Evolutionary conservation across 148 eudicot genomes (phyloP).

Genomic region (Cornus florida): DNA sequence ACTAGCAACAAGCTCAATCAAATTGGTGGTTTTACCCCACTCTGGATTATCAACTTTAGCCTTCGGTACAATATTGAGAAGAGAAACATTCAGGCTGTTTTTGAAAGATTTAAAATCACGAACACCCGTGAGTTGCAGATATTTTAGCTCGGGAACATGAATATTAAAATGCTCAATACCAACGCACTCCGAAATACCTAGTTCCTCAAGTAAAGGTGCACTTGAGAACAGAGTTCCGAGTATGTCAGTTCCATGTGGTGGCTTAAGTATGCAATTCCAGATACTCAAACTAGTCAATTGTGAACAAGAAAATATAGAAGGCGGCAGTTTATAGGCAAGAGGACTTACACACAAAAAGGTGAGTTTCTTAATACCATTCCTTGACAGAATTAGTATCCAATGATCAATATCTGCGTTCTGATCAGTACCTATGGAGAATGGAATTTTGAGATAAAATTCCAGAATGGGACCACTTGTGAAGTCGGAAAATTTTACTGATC

Average conservation of each 20-base stretch:
- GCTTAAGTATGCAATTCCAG: background rate
- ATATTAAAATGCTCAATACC: conserved; percentile 2
- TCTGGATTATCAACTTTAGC: background rate
- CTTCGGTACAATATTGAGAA: background rate
- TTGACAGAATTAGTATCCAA: background rate
- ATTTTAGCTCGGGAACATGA: background rate
- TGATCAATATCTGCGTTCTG: background rate
- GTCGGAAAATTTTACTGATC: background rate
- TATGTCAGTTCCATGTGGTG: background rate
- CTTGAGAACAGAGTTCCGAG: background rate
- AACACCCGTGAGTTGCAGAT: fast-evolving
- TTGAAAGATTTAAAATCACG: background rate
- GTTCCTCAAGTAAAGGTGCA: background rate
- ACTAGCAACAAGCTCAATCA: background rate
- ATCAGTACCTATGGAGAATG: background rate
- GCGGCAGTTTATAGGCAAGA: background rate
- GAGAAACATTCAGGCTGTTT: background rate
- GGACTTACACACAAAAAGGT: background rate
- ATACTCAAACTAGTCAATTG: background rate
- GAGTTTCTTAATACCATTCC: conserved; percentile 4
- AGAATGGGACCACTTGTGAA: background rate
- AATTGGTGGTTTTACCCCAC: background rate
- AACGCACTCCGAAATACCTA: background rate
- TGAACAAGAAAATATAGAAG: conserved; percentile 9
- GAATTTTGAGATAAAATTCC: background rate